Base-by-base conservation (phyloP, 345 rosid genomes). In the Lepidium didymum region DNA sequence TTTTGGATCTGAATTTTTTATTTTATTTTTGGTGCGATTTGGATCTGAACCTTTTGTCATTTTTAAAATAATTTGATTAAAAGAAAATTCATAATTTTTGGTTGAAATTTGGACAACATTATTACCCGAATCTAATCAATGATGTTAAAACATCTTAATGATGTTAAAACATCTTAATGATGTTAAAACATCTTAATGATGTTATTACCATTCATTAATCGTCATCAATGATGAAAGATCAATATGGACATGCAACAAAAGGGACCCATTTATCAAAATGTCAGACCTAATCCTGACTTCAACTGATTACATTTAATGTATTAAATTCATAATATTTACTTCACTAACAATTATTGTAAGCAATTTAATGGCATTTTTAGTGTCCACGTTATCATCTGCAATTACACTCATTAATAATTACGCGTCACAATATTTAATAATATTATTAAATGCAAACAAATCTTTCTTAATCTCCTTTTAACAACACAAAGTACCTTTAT, bases 341-440 rank as follows among this genome's bases (percentile, higher is more conserved):
- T 54, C 62, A 25, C 76, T 56, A 40, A 38, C 66, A 73, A 64
- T 56, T 73, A 64, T 73, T 73, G 71, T 14, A 49, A 15, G 33
- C 23, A 23, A 47, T 64, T 57, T 1, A 19, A 31, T 56, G 76
- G 46, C 1, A 14, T 31, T 7, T 11, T 10, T 0, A 49, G 60
- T 49, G 60, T 64, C 71, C 71, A 73, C 71, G 76, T 64, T 45
- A 18, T 46, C 76, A 47, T 56, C 52, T 56, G 52, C 65, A 72
- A 38, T 47, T 56, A 64, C 44, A 63, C 36, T 37, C 64, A 15
- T 18, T 63, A 19, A 37, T 56, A 10, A 64, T 56, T 56, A 52
- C 9, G 11, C 51, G 21, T 36, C 60, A 16, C 35, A 56, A 21
- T 45, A 27, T 10, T 42, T 27, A 13, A 36, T 56, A 43, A 3